phyloP scores from a whole-genome alignment of 768 basidiomycete species.

The Phlebiopsis gigantea region DNA sequence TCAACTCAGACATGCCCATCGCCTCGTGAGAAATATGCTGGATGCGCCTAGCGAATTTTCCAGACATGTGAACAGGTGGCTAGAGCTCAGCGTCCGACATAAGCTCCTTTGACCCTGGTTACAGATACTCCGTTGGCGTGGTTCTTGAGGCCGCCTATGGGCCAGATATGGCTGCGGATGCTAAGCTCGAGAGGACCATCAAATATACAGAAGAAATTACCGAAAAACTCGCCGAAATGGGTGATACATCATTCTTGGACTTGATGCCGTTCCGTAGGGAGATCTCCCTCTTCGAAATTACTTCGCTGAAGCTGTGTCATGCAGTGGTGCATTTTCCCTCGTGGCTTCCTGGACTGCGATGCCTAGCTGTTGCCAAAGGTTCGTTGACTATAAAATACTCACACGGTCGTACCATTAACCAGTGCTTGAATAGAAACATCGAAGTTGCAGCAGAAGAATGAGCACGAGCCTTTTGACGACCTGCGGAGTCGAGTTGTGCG shows the following conservation, averaged over 20 bases:
- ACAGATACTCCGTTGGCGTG: not conserved
- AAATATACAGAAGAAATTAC: not conserved
- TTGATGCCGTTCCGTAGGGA: not conserved
- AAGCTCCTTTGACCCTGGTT: too few relatives aligned
- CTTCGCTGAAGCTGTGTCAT: not conserved
- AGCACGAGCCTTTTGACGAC: not conserved
- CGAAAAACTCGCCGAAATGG: not conserved
- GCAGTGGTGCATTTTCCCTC: slow-evolving; percentile 1
- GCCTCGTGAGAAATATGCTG: slow-evolving; percentile 21
- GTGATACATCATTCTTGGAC: not conserved
- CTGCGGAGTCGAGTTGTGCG: not conserved
- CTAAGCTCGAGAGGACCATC: not conserved
- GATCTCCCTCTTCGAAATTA: not conserved
- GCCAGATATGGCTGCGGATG: not conserved
- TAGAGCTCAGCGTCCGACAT: too few relatives aligned
- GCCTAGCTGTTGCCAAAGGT: not conserved
- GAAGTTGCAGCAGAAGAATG: not conserved
- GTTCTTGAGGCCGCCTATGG: not conserved
- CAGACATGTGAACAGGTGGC: too few relatives aligned
- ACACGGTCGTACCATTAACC: not conserved
- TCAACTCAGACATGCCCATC: slow-evolving; percentile 22
- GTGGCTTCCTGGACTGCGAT: slow-evolving; percentile 4
- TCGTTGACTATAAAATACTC: not conserved
- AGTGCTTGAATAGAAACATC: not conserved
- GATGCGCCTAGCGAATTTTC: slow-evolving; percentile 19